Conservation (phyloP, 1,139 yeast species). For the Yamadazyma atlantica region DNA sequence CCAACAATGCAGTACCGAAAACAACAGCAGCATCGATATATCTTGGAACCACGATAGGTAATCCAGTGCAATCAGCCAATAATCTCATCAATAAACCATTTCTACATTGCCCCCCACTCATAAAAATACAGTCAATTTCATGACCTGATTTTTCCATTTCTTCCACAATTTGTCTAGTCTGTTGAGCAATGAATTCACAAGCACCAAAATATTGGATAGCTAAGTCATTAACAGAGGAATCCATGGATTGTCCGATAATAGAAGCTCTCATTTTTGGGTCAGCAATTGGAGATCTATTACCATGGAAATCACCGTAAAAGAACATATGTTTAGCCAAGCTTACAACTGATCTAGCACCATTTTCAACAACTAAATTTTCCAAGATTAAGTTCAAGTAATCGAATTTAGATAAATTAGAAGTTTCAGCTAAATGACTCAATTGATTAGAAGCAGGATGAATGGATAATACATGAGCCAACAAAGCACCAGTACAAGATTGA, state of each 20-base stretch:
- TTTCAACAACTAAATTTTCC: constrained; percentile 62
- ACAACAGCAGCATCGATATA: constrained; percentile 97
- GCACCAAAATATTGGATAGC: constrained; percentile 89
- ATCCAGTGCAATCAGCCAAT: constrained; percentile 88
- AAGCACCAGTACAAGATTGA: constrained; percentile 94
- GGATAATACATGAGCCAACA: constrained; percentile 84
- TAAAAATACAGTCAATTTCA: constrained; percentile 67
- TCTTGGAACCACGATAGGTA: constrained; percentile 90
- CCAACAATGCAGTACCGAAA: constrained; percentile 90
- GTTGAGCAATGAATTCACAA: constrained; percentile 96
- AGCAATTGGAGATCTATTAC: constrained; percentile 95
- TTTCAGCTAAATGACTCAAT: constrained; percentile 60
- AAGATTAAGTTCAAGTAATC: constrained; percentile 77
- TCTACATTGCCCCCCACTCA: constrained; percentile 97
- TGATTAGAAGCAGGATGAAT: constrained; percentile 87
- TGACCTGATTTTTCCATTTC: constrained; percentile 83
- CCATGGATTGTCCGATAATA: constrained; percentile 92
- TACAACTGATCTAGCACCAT: constrained; percentile 65
- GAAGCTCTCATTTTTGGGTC: constrained; percentile 94
- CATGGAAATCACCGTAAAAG: constrained; percentile 95
- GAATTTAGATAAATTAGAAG: constrained; percentile 70
- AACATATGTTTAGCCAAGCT: constrained; percentile 81
- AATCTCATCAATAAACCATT: constrained; percentile 85
- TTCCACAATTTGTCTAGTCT: constrained; percentile 91
- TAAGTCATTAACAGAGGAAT: constrained; percentile 74